phyloP scores from a whole-genome alignment of 2,329 filamentous ascomycete genomes.

The Gremmenia infestans region DNA sequence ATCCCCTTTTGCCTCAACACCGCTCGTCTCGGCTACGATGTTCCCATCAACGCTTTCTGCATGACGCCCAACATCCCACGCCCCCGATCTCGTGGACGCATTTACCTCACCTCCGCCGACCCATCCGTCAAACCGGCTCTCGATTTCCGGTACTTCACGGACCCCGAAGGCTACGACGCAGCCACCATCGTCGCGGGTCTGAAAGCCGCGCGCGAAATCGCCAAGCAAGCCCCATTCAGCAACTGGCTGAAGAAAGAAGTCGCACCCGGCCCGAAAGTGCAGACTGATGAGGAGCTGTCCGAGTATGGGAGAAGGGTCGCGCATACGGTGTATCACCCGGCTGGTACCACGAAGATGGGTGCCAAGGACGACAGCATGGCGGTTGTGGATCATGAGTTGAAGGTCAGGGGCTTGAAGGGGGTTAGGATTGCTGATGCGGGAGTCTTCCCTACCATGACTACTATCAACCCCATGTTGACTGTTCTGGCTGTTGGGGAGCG shows the following conservation, averaged over 20 bases:
- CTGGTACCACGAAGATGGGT: constrained; percentile 88
- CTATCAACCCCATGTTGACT: constrained; percentile 87
- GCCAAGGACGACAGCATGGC: constrained; percentile 64
- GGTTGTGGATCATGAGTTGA: constrained; percentile 74
- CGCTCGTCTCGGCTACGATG: constrained; percentile 63
- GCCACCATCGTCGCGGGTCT: constrained; percentile 40
- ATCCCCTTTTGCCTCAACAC: constrained; percentile 91
- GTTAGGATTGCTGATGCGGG: constrained; percentile 81
- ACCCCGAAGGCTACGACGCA: constrained; percentile 52
- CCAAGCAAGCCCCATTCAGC: constrained; percentile 35
- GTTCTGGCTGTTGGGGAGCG: constrained; percentile 80
- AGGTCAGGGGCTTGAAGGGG: constrained; percentile 65
- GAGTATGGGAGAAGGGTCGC: constrained; percentile 78
- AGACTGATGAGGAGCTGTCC: constrained; percentile 73
- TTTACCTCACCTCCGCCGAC: constrained; percentile 48
- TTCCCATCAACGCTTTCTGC: constrained; percentile 46
- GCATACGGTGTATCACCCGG: constrained; percentile 87
- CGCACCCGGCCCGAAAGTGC: constrained; percentile 36
- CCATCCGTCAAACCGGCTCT: constrained; percentile 42
- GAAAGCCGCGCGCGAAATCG: constrained; percentile 32
- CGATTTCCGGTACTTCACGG: constrained; percentile 50
- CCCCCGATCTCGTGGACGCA: constrained; percentile 53
- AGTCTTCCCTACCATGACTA: constrained; percentile 82
- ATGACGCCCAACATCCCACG: constrained; percentile 55
- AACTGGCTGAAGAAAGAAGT: constrained; percentile 38